Evolutionary conservation across 805 yeast genomes (phyloP).

Genomic region (Metschnikowia orientalis): DNA sequence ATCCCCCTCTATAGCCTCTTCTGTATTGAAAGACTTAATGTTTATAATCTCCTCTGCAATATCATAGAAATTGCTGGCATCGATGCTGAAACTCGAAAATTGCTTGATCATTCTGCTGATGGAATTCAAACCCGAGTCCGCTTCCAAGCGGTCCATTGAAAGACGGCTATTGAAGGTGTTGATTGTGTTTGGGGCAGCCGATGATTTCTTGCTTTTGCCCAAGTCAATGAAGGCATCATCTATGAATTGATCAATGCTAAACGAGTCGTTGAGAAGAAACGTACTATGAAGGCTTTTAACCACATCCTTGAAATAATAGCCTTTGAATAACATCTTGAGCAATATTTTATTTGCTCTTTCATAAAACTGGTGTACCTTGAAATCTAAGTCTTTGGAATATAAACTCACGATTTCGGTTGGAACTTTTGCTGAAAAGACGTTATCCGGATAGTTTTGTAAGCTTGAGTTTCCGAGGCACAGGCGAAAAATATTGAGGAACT

Average conservation of each 20-base stretch:
- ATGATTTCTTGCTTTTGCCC: slow-evolving; percentile 34
- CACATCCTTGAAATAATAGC: slow-evolving; percentile 50
- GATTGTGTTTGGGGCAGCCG: slow-evolving; percentile 20
- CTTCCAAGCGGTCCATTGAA: not conserved
- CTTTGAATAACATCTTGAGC: slow-evolving; percentile 52
- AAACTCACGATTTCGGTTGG: slow-evolving; percentile 26
- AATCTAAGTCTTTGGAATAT: slow-evolving; percentile 44
- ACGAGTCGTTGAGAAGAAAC: slow-evolving; percentile 54
- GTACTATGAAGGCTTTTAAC: slow-evolving; percentile 49
- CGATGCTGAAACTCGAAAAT: slow-evolving; percentile 35
- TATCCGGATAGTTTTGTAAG: slow-evolving; percentile 26
- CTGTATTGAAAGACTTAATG: slow-evolving; percentile 52
- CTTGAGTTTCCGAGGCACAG: slow-evolving; percentile 51
- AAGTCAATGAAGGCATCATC: slow-evolving; percentile 50
- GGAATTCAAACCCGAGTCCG: not conserved
- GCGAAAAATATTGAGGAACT: slow-evolving; percentile 67
- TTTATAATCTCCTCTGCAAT: slow-evolving; percentile 47
- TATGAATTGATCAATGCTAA: slow-evolving; percentile 49
- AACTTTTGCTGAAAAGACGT: slow-evolving; percentile 10
- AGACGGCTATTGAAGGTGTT: slow-evolving; percentile 12
- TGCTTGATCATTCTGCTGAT: slow-evolving; percentile 2
- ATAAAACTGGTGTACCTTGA: slow-evolving; percentile 59
- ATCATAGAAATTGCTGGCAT: slow-evolving; percentile 42
- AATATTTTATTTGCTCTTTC: slow-evolving; percentile 61
- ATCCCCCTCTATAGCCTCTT: slow-evolving; percentile 34